Conservation (phyloP, 352 stramenopile species). For the Phytopythium chamaehyphon region DNA sequence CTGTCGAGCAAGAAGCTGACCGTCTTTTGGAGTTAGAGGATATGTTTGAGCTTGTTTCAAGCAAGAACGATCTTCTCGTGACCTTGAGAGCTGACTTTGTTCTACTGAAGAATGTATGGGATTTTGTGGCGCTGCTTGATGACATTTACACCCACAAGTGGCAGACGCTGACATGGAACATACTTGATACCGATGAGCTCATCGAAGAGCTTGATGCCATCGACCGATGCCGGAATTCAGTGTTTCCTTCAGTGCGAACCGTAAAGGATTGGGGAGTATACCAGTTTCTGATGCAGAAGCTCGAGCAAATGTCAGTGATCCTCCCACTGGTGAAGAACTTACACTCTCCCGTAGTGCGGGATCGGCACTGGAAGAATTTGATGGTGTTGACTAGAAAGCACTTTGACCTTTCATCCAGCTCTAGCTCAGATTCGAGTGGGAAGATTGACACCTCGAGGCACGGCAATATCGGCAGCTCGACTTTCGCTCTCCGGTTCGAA, state of each 20-base stretch:
- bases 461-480: not conserved
- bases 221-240: slow-evolving; percentile 47
- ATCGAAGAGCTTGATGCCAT: slow-evolving; percentile 89
- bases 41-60: slow-evolving; percentile 91
- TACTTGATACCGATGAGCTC: slow-evolving; percentile 86
- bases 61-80: slow-evolving; percentile 76
- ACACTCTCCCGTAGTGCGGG: slow-evolving; percentile 82
- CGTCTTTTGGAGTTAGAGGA: slow-evolving; percentile 90
- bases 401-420: slow-evolving; percentile 55
- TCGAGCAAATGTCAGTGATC: slow-evolving; percentile 91
- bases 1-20: slow-evolving; percentile 81
- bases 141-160: slow-evolving; percentile 74
- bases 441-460: slow-evolving; percentile 4
- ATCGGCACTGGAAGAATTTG: slow-evolving; percentile 87
- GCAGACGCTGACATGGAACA: slow-evolving; percentile 84
- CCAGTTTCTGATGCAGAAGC: slow-evolving; percentile 83
- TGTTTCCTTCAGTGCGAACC: slow-evolving; percentile 42
- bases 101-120: slow-evolving; percentile 91
- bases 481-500: slow-evolving; percentile 75
- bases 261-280: slow-evolving; percentile 94
- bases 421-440: slow-evolving; percentile 1
- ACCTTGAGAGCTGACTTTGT: slow-evolving; percentile 84
- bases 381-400: slow-evolving; percentile 86
- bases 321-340: slow-evolving; percentile 89
- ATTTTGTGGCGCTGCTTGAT: slow-evolving; percentile 89